phyloP scores from a whole-genome alignment of 345 rosid species.

The Chamaenerion angustifolium region DNA sequence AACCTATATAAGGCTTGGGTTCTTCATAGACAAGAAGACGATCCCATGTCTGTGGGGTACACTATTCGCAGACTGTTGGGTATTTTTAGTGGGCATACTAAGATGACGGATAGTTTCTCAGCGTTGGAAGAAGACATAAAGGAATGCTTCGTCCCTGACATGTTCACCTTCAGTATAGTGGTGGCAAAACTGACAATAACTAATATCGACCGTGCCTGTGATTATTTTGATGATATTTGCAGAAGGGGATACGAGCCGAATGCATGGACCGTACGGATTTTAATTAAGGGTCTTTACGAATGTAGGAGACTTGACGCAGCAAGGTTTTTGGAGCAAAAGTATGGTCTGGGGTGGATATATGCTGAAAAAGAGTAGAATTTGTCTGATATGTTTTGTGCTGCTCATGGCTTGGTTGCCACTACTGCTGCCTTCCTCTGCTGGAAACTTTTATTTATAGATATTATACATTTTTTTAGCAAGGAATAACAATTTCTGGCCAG shows the following conservation, averaged over 20 bases:
- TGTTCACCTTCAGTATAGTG: slow-evolving; percentile 50
- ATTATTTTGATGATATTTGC: slow-evolving; percentile 27
- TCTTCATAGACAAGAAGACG: slow-evolving; percentile 21
- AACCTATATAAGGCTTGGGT: slow-evolving; percentile 52
- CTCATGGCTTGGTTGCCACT: no score
- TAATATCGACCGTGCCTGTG: slow-evolving; percentile 27
- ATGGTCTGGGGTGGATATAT: slow-evolving; percentile 20
- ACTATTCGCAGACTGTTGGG: slow-evolving; percentile 54
- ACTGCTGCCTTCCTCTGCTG: no score
- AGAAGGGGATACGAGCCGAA: slow-evolving; percentile 55
- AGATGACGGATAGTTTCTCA: slow-evolving; percentile 18
- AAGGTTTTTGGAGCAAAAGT: slow-evolving; percentile 17
- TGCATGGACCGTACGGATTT: slow-evolving; percentile 33
- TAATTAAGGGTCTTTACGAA: slow-evolving; percentile 22
- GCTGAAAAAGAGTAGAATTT: neutral
- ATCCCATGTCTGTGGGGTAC: slow-evolving; percentile 15
- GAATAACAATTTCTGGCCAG: no score
- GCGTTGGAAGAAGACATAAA: slow-evolving; percentile 35
- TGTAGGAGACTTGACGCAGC: slow-evolving; percentile 28
- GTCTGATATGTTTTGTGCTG: no score
- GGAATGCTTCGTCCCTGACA: slow-evolving; percentile 44
- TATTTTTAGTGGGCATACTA: slow-evolving; percentile 33
- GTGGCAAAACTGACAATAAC: slow-evolving; percentile 28
- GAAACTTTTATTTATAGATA: no score
- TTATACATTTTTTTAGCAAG: no score